These are phyloP conservation scores for Hordeum marinum DNA, from an alignment of 176 grass and related monocot species.

Conservation along the genomic window DNA sequence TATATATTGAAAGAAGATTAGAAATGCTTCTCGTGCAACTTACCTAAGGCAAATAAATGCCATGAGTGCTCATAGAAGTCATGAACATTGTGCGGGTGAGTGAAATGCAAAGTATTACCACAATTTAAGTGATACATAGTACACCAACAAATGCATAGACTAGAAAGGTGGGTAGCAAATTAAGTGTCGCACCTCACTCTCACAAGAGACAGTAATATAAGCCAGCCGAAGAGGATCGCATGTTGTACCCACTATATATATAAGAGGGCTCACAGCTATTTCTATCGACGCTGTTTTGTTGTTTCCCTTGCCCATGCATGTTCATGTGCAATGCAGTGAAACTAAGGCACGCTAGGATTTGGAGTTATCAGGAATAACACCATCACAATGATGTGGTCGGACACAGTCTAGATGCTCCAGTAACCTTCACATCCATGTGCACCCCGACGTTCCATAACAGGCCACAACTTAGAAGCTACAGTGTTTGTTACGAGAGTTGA, in stretches of 20 bases:
- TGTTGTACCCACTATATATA: no score
- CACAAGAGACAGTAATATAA: background rate
- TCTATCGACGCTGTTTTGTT: background rate
- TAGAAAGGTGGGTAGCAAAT: background rate
- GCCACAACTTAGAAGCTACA: background rate
- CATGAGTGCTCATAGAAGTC: no score
- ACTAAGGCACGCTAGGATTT: background rate
- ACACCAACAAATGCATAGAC: background rate
- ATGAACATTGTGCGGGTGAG: no score
- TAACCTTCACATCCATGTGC: no score
- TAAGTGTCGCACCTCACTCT: background rate
- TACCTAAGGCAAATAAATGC: no score
- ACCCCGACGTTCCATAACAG: background rate
- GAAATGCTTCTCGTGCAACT: no score
- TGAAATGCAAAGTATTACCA: no score
- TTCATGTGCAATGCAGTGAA: background rate
- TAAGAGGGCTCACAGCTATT: background rate
- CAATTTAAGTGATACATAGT: background rate
- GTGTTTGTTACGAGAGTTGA: background rate
- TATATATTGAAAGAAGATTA: no score
- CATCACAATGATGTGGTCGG: background rate
- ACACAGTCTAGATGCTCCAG: no score
- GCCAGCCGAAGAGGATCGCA: background rate
- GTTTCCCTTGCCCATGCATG: background rate
- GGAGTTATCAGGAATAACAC: background rate